Base-by-base conservation (phyloP, 352 stramenopile species). In the Phytopythium delawarense region DNA sequence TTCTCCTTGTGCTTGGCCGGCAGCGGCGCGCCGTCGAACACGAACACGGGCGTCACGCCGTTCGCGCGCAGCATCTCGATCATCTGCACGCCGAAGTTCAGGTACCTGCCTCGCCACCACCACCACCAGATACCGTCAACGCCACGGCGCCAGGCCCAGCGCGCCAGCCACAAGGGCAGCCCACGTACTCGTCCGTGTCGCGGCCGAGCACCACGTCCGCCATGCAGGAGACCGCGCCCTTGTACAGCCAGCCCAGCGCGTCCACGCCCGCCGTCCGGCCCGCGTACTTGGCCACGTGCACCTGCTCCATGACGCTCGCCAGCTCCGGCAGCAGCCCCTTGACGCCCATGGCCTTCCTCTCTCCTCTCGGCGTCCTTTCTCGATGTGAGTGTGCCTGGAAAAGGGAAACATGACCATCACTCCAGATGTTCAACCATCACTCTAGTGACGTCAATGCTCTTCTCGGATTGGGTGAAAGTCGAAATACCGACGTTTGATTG, bases 11-110 rank as follows among this genome's bases (percentile, higher is more conserved):
- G 71, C 69, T 98, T 98, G 9, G 87, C 85, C 0, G 94, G 92
- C 25, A 98, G 56, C 57, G 87, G 67, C 12, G 81, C 93, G n/a
- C 94, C 96, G 67, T 98, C 96, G 37, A 98, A 98, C 12, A 98
- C 92, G 13, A 98, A 76, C 25, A 96, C 74, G 18, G 92, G 94
- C 16, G 74, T 92, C 59, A 98, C 79, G 9, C 85, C 67, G 61
- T 96, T 75, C 16, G 85, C 61, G 53, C 90, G 75, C 20, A 98
- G 75, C 52, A 97, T 39, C 37, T 97, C 87, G 51, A 98, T 80
- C 56, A 91, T 87, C 59, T 91, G 69, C 55, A 98, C 67, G 57
- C 83, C 96, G 64, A 87, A 97, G 56, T 91, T 81, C 20, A 98
- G 72, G 60, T 97, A 95, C 35, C 79, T 87, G 32, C 6, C 61